phyloP scores from a whole-genome alignment of 2,329 filamentous ascomycete species.

The Exophiala bonariae region DNA sequence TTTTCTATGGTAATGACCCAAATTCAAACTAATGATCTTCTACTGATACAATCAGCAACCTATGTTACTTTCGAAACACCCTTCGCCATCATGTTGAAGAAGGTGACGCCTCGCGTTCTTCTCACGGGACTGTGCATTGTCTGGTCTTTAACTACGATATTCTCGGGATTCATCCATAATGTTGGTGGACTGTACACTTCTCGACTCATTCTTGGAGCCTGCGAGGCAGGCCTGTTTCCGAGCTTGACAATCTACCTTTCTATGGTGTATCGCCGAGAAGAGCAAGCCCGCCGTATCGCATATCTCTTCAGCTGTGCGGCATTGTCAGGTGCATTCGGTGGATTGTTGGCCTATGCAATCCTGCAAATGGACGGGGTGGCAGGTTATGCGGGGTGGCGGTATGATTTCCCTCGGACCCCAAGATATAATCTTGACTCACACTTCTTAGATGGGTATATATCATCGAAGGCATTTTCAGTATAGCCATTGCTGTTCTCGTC shows the following conservation, averaged over 20 bases:
- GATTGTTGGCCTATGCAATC: conserved; percentile 25
- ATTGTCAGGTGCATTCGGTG: conserved; percentile 23
- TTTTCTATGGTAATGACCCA: conserved; percentile 42
- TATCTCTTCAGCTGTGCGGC: conserved; percentile 48
- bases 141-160: conserved; percentile 50
- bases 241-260: conserved; percentile 41
- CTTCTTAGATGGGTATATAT: conserved; percentile 12
- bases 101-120: conserved; percentile 43
- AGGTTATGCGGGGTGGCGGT: conserved; percentile 14
- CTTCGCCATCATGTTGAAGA: conserved; percentile 49
- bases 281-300: conserved; percentile 59
- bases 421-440: background rate
- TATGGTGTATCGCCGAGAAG: conserved; percentile 40
- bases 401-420: too few species aligned
- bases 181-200: conserved; percentile 42
- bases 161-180: conserved; percentile 45
- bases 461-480: conserved; percentile 36
- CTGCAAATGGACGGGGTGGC: conserved; percentile 4
- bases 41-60: conserved; percentile 35
- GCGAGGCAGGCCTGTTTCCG: conserved; percentile 42
- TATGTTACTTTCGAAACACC: conserved; percentile 52
- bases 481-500: conserved; percentile 37
- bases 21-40: background rate
- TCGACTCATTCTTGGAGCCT: conserved; percentile 39
- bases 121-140: conserved; percentile 41